These are phyloP conservation scores for Nicotiana rustica DNA, from an alignment of 305 asterid genomes.

Conservation along the genomic window DNA sequence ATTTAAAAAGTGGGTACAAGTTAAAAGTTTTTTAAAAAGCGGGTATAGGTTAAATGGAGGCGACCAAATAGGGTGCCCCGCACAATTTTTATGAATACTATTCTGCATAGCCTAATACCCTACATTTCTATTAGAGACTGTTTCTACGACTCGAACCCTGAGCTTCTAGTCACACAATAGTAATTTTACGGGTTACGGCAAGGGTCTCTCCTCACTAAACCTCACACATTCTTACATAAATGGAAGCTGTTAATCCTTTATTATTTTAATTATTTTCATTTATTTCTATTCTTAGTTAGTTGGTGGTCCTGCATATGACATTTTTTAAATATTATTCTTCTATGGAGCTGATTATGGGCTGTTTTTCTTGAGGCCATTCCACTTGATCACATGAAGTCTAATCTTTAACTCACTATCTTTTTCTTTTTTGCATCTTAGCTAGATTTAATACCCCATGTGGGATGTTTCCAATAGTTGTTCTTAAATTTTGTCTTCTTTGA, in stretches of 20 bases:
- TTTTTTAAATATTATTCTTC: constrained; percentile 42
- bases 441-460: constrained; percentile 36
- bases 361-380: constrained; percentile 44
- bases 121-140: too few species aligned
- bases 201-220: too few species aligned
- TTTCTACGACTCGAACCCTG: too few species aligned
- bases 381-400: constrained; percentile 53
- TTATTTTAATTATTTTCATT: background rate
- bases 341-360: constrained; percentile 30
- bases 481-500: constrained; percentile 23
- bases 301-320: constrained; percentile 54
- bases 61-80: too few species aligned
- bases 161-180: too few species aligned
- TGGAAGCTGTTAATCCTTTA: background rate
- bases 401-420: constrained; percentile 35
- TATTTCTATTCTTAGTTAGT: background rate
- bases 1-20: too few species aligned
- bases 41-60: too few species aligned
- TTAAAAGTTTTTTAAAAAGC: too few species aligned
- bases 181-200: too few species aligned
- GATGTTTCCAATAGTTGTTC: background rate
- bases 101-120: too few species aligned
- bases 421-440: constrained; percentile 37
- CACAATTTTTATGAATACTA: too few species aligned
- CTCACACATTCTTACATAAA: too few species aligned